Percentiles rank a stretch among this genome's conserved stretches.
Evolutionary conservation across 1,139 yeast genomes (phyloP).

Genomic region (Kazachstania sp.): DNA sequence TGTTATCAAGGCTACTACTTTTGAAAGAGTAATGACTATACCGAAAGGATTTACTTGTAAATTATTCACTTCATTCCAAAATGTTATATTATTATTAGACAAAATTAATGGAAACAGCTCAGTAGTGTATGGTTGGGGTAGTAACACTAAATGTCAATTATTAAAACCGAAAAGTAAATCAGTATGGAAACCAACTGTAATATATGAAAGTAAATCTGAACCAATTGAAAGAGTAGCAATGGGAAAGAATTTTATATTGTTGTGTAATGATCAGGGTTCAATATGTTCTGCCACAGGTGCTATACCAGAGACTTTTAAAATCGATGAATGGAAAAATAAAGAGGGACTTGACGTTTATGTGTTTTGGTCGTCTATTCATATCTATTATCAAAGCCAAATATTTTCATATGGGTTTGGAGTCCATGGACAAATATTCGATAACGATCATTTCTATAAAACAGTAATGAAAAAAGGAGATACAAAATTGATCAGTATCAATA

Average conservation of each 20-base stretch:
- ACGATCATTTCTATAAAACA: background rate
- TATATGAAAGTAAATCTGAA: conserved; percentile 10
- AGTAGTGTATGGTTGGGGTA: conserved; percentile 71
- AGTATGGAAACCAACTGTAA: conserved; percentile 21
- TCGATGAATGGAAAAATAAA: conserved; percentile 8
- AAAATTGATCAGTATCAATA: conserved; percentile 20
- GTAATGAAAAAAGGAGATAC: conserved; percentile 13
- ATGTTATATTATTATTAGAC: conserved; percentile 36
- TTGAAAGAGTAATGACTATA: conserved; percentile 18
- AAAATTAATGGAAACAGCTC: conserved; percentile 32
- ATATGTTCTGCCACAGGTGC: conserved; percentile 30
- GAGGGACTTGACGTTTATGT: conserved; percentile 30
- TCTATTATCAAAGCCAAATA: conserved; percentile 25
- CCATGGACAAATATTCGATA: conserved; percentile 44
- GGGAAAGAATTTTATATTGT: conserved; percentile 27
- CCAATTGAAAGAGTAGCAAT: conserved; percentile 15
- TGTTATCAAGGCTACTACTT: conserved; percentile 1
- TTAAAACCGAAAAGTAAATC: conserved; percentile 23
- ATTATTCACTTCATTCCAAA: conserved; percentile 21
- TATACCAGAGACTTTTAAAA: conserved; percentile 12
- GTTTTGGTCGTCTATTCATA: conserved; percentile 83
- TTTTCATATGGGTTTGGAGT: conserved; percentile 65
- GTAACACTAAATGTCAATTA: conserved; percentile 67
- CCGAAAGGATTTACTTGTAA: conserved; percentile 8
- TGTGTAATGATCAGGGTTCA: conserved; percentile 10